Conservation (phyloP, 768 basidiomycete genomes). For the Hypholoma sublateritium region DNA sequence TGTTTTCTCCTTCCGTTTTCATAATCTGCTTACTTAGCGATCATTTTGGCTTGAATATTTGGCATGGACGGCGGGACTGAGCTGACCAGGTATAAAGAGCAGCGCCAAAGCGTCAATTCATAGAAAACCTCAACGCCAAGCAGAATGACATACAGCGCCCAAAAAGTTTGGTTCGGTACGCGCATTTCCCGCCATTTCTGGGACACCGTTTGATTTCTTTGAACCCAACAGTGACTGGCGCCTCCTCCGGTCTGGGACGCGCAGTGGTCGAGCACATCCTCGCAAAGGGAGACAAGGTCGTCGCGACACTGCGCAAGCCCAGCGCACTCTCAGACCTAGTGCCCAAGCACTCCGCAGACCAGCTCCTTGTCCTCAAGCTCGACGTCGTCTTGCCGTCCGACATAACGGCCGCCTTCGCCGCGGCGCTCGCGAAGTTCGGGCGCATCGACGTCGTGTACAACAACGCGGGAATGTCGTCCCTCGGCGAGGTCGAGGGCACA, state of each 20-base stretch:
- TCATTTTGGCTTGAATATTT: no score
- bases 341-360: background rate
- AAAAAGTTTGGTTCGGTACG: no score
- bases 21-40: no score
- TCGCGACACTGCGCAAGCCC: background rate
- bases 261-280: background rate
- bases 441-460: conserved; percentile 6
- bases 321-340: background rate
- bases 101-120: no score
- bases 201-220: no score
- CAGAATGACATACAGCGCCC: no score
- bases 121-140: no score
- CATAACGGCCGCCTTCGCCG: background rate
- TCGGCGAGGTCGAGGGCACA: background rate
- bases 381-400: background rate
- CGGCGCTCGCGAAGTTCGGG: background rate
- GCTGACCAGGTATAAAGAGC: no score
- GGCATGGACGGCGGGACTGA: no score
- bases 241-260: background rate
- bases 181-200: no score
- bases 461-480: background rate
- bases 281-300: background rate
- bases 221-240: background rate
- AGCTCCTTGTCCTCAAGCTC: background rate
- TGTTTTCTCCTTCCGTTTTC: no score